Conservation (phyloP, 306 rosid genomes). For the Fragaria nilgerrensis region DNA sequence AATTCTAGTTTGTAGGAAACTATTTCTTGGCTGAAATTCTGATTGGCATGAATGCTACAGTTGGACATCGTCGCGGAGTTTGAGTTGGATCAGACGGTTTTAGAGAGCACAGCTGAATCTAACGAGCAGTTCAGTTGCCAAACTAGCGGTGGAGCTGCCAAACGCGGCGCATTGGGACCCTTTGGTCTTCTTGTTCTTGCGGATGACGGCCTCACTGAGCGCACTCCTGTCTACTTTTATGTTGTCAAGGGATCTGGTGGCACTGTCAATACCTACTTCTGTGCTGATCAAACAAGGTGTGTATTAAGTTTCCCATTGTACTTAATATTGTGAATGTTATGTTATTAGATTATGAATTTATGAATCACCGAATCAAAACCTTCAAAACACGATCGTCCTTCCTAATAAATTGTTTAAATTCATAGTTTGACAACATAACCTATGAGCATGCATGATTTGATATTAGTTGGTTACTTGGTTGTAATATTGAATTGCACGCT, state of each 20-base stretch:
- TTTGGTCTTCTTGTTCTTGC: slow-evolving; percentile 85
- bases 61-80: slow-evolving; percentile 80
- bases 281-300: slow-evolving; percentile 80
- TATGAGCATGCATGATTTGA: background rate
- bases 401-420: background rate
- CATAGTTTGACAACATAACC: background rate
- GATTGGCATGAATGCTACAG: slow-evolving; percentile 34
- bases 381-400: background rate
- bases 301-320: background rate
- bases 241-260: slow-evolving; percentile 57
- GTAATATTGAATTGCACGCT: background rate
- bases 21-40: background rate
- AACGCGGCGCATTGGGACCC: slow-evolving; percentile 84
- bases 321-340: background rate
- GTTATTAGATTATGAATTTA: background rate
- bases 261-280: slow-evolving; percentile 54
- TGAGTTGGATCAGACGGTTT: slow-evolving; percentile 64
- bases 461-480: background rate
- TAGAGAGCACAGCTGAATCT: slow-evolving; percentile 37
- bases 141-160: slow-evolving; percentile 52
- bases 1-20: background rate
- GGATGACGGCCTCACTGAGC: slow-evolving; percentile 59
- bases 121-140: slow-evolving; percentile 51
- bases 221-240: slow-evolving; percentile 77
- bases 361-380: background rate